These are phyloP conservation scores for Ceratocystis diversiconidia DNA, from an alignment of 2,329 filamentous ascomycete species.

Conservation along the genomic window DNA sequence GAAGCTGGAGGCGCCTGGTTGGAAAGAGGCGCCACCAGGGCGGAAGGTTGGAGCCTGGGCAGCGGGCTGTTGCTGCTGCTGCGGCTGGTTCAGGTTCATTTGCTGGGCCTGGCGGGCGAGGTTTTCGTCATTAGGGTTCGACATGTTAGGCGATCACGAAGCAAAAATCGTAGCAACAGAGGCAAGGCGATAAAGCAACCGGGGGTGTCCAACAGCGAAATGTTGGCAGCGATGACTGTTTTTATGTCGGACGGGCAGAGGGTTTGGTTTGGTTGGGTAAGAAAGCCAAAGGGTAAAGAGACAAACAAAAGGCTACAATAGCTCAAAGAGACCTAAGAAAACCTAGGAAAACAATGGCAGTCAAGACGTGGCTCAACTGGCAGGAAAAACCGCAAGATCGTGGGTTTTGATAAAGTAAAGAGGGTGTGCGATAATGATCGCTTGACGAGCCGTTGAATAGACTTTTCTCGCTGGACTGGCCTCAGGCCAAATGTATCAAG, in stretches of 20 bases:
- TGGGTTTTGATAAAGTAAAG: neutral
- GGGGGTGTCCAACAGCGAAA: neutral
- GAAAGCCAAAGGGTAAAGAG: neutral
- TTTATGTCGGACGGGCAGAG: neutral
- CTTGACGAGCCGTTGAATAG: slow-evolving; percentile 4
- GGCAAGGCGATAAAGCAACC: neutral
- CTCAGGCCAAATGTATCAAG: slow-evolving; percentile 9
- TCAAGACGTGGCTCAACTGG: neutral
- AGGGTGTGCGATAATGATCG: slow-evolving; percentile 3
- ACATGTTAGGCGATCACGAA: slow-evolving; percentile 41
- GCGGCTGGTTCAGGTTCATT: slow-evolving; percentile 60
- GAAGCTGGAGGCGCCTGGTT: slow-evolving; percentile 55
- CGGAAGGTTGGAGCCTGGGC: slow-evolving; percentile 34
- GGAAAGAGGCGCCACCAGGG: slow-evolving; percentile 39
- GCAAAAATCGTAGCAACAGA: neutral
- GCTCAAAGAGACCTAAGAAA: neutral
- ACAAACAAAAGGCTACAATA: neutral
- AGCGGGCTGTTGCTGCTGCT: slow-evolving; percentile 39
- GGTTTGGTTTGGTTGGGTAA: neutral
- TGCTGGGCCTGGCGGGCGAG: slow-evolving; percentile 69
- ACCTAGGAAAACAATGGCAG: neutral
- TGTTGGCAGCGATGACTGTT: neutral
- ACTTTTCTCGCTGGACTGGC: slow-evolving; percentile 5
- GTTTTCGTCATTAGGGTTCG: slow-evolving; percentile 90
- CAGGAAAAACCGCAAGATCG: neutral